phyloP scores from a whole-genome alignment of 83 land plant genomes.

The Thuja plicata region DNA sequence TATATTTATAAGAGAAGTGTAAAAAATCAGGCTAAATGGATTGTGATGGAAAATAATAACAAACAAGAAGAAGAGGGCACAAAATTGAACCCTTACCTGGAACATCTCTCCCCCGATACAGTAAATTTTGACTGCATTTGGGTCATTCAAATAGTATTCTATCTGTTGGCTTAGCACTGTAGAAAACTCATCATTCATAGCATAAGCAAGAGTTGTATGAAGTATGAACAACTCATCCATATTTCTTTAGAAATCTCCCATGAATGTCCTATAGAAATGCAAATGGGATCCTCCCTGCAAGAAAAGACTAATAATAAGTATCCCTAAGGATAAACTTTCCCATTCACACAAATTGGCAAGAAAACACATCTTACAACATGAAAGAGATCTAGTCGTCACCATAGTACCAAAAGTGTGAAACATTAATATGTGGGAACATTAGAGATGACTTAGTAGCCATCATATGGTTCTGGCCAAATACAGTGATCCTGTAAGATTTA shows the following conservation, averaged over 20 bases:
- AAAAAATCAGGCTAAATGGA: neutral
- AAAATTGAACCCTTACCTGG: slow-evolving; percentile 43
- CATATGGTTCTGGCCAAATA: too few relatives aligned
- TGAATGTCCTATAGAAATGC: slow-evolving; percentile 84
- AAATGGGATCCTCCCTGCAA: slow-evolving; percentile 78
- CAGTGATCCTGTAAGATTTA: too few relatives aligned
- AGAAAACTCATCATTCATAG: slow-evolving; percentile 86
- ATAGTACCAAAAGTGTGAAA: too few relatives aligned
- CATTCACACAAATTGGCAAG: neutral
- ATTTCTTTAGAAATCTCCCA: slow-evolving; percentile 71
- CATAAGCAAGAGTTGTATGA: slow-evolving; percentile 75
- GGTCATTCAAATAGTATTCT: slow-evolving; percentile 78
- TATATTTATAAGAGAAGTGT: neutral
- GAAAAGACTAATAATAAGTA: neutral
- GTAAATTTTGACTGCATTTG: slow-evolving; percentile 80
- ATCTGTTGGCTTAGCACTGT: slow-evolving; percentile 76
- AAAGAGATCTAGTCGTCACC: neutral
- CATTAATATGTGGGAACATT: neutral
- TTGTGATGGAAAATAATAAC: neutral
- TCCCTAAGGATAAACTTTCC: neutral
- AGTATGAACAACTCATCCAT: slow-evolving; percentile 71
- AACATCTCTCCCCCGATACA: slow-evolving; percentile 79
- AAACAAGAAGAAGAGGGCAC: neutral
- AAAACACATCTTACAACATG: neutral
- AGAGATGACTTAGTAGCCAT: too few relatives aligned